A percentile compares a stretch with the other conserved stretches of the same genome.
phyloP scores from a whole-genome alignment of 768 basidiomycete species.

The Psilocybe tampanensis region DNA sequence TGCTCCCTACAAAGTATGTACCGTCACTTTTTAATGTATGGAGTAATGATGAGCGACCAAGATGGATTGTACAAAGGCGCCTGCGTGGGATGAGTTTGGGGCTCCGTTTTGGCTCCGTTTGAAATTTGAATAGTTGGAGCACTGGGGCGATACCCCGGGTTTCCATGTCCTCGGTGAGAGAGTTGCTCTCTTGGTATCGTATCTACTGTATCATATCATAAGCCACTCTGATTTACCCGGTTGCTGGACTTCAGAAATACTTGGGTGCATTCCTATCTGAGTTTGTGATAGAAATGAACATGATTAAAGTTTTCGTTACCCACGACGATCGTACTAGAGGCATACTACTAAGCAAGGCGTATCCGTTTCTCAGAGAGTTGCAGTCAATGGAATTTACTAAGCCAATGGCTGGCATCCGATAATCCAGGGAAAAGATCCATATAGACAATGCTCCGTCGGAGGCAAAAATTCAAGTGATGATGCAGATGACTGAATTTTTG shows the following conservation, averaged over 20 bases:
- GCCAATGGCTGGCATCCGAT: not conserved
- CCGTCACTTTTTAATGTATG: no score
- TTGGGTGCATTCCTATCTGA: not conserved
- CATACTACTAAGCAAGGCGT: no score
- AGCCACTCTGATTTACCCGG: not conserved
- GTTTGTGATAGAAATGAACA: no score
- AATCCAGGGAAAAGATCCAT: not conserved
- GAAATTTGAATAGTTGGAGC: not conserved
- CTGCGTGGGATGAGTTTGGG: slow-evolving; percentile 1
- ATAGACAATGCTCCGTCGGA: not conserved
- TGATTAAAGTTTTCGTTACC: not conserved
- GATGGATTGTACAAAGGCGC: not conserved
- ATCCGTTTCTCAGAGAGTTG: not conserved
- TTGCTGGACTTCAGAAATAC: not conserved
- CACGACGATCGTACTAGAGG: not conserved
- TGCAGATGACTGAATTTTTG: no score
- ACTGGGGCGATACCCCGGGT: not conserved
- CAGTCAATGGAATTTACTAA: not conserved
- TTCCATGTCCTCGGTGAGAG: not conserved
- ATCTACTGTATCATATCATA: not conserved
- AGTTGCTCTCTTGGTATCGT: not conserved
- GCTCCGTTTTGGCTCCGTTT: not conserved
- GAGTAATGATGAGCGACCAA: no score
- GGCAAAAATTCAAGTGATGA: no score
- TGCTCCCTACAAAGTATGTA: no score